These are phyloP conservation scores for Margaritispora aquatica DNA, from an alignment of 495 filamentous ascomycete genomes.

Conservation along the genomic window DNA sequence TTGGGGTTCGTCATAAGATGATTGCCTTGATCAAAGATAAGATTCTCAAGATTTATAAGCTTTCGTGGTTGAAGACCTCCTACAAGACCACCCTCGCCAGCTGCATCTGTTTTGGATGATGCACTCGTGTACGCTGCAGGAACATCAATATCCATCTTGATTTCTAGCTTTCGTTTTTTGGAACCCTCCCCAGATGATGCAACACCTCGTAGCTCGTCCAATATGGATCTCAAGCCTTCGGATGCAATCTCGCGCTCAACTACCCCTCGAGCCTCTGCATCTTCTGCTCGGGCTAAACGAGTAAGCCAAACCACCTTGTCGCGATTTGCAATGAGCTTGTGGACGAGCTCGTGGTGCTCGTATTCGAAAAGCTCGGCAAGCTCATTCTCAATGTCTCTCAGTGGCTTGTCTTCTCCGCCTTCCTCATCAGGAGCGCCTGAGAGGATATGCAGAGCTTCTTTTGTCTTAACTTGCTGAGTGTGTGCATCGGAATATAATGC, in stretches of 20 bases:
- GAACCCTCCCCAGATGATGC: conserved; percentile 47
- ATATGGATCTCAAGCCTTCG: conserved; percentile 76
- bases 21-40: conserved; percentile 96
- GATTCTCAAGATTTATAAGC: conserved; percentile 88
- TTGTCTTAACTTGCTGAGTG: conserved; percentile 81
- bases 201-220: conserved; percentile 74
- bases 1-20: conserved; percentile 98
- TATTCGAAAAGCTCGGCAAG: conserved; percentile 98
- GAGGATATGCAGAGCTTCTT: conserved; percentile 72
- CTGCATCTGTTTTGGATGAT: conserved; percentile 39
- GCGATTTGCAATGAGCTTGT: conserved; percentile 84
- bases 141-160: conserved; percentile 94
- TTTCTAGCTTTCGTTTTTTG: conserved; percentile 64
- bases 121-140: conserved; percentile 50
- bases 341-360: conserved; percentile 88
- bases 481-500: conserved; percentile 83
- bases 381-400: conserved; percentile 95
- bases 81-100: conserved; percentile 47
- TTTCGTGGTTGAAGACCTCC: conserved; percentile 85
- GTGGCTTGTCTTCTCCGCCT: conserved; percentile 64
- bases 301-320: conserved; percentile 96
- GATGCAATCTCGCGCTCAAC: conserved; percentile 87
- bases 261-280: conserved; percentile 65
- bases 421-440: conserved; percentile 66
- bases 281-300: conserved; percentile 77